Evolutionary conservation across 257 asterid genomes (phyloP), one percentile per base, ranked within the genome.

Genomic region (Dorcoceras hygrometricum): DNA sequence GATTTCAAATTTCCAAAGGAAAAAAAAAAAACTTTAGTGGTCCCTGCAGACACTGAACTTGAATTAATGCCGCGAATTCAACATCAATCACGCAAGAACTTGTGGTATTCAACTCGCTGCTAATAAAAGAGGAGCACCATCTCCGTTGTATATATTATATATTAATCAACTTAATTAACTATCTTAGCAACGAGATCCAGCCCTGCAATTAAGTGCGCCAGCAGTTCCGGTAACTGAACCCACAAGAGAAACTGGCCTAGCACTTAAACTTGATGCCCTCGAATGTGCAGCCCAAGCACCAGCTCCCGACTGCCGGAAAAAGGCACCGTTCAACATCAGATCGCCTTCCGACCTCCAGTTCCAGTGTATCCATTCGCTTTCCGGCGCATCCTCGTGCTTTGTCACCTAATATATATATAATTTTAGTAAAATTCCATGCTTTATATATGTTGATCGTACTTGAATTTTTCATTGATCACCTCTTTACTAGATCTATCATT

Each of bases 341-440:
- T 90, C 97, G 0, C 97, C 97, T 51, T 90, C 95, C 16, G 97
- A 84, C 18, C 90, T 70, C 97, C 97, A 90, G 72, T 88, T 90
- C 96, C 97, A 90, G 50, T 63, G 31, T 0, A 61, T 83, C 97
- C 97, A 90, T 72, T 88, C 83, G 29, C 86, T 88, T 59, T 90
- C 96, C 18, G 95, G 89, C 4, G 97, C 96, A 51, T 84, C 86
- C 79, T 90, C 97, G 14, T 90, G 96, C 79, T 90, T 90, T 0
- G 97, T 90, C 72, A 88, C 97, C 95, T 88, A 56, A 65, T 73
- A 4, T 2, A 16, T 39, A 9, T 32, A 8, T 1, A 8, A 28
- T 28, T 28, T n/a, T n/a, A n/a, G n/a, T n/a, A n/a, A 28, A 29
- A 29, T 9, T 1, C 7, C 34, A 6, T 29, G 34, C 34, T 6